These are phyloP conservation scores for Candida parachauliodes DNA, from an alignment of 805 yeast genomes.

Conservation along the genomic window DNA sequence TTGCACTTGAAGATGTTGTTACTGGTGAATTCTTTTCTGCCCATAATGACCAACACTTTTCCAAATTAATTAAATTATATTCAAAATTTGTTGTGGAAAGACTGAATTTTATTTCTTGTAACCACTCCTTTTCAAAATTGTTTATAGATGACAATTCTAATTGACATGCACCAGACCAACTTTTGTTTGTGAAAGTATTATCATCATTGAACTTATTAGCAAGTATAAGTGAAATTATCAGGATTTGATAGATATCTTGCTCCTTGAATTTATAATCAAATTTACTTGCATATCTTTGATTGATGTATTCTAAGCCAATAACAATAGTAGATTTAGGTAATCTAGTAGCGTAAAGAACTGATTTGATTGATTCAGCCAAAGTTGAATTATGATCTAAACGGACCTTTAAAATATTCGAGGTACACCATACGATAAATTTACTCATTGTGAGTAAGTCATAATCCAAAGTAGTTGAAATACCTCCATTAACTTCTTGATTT, in stretches of 20 bases:
- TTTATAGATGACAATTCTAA: conserved; percentile 60
- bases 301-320: conserved; percentile 73
- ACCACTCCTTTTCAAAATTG: conserved; percentile 67
- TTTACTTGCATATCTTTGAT: conserved; percentile 48
- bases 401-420: conserved; percentile 64
- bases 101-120: conserved; percentile 57
- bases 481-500: conserved; percentile 47
- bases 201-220: conserved; percentile 96
- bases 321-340: conserved; percentile 79
- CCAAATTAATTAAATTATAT: conserved; percentile 36
- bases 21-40: too few relatives aligned
- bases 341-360: conserved; percentile 82
- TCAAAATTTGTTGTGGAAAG: conserved; percentile 41
- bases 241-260: conserved; percentile 46
- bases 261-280: conserved; percentile 19
- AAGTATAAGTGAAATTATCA: conserved; percentile 68
- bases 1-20: too few relatives aligned
- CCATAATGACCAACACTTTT: conserved; percentile 46
- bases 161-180: conserved; percentile 97
- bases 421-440: conserved; percentile 71
- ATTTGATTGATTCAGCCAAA: conserved; percentile 57
- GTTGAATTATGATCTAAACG: conserved; percentile 39
- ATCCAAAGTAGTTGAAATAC: conserved; percentile 57
- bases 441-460: conserved; percentile 69
- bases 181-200: conserved; percentile 89